A percentile compares a stretch with the other conserved stretches of the same genome.
phyloP scores from a whole-genome alignment of 2,329 filamentous ascomycete species.

The Claviceps cyperi region DNA sequence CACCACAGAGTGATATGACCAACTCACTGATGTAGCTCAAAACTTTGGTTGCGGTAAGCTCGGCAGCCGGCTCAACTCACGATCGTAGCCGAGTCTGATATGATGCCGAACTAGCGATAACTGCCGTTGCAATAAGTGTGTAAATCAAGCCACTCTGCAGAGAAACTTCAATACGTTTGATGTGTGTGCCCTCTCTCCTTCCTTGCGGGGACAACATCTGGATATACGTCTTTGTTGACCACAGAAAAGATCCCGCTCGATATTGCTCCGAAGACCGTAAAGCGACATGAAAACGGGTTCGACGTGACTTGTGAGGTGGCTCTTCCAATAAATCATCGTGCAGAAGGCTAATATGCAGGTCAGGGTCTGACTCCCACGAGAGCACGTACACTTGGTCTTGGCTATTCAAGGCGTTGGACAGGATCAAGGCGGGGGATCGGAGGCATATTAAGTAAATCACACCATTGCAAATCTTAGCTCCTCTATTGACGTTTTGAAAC shows the following conservation, averaged over 20 bases:
- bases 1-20: background rate
- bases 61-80: background rate
- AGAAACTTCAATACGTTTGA: constrained; percentile 27
- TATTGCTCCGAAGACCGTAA: constrained; percentile 16
- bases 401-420: constrained; percentile 13
- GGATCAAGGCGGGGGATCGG: constrained; percentile 22
- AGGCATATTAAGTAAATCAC: constrained; percentile 5
- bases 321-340: too few relatives aligned
- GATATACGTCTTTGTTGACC: background rate
- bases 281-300: constrained; percentile 15
- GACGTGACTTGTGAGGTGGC: constrained; percentile 19
- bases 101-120: constrained; percentile 21
- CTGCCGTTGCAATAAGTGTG: constrained; percentile 26
- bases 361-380: constrained; percentile 57
- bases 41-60: constrained; percentile 12
- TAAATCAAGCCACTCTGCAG: constrained; percentile 28
- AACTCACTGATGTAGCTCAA: constrained; percentile 5
- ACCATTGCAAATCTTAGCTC: background rate
- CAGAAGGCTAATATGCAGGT: background rate
- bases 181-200: constrained; percentile 11
- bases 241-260: constrained; percentile 17
- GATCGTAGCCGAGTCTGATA: background rate
- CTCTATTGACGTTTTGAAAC: background rate
- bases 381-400: constrained; percentile 52
- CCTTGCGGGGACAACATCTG: background rate